Evolutionary conservation across 164 flowering plant genomes (phyloP), one percentile per base, ranked within the genome.

Genomic region (Aristolochia californica): DNA sequence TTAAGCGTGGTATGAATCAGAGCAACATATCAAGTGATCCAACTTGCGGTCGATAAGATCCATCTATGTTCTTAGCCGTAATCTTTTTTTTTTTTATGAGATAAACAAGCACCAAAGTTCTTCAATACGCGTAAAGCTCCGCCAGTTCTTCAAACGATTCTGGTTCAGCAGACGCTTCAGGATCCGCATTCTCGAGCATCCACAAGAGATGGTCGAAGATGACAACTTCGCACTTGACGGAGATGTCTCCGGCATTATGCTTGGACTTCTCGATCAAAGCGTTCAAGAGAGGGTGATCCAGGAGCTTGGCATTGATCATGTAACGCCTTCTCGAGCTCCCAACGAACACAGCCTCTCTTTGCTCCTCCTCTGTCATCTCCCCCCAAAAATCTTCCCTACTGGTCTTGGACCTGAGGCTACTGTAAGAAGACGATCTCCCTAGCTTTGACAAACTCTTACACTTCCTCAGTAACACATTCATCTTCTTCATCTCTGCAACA

Each of bases 181-280:
- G 83, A 60, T 80, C 87, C 2, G 74, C 72, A 66, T 83, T 84
- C 27, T 84, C 83, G 40, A 87, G 77, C 96, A 87, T 83, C 96
- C 96, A 87, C 62, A 87, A 47, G n/a, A 87, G 83, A 55, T 87
- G 96, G 51, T 87, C 96, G 45, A 85, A 83, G 16, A 87, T 63
- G 63, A 85, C 96, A 5, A 83, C 91, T 70, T 85, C 91, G 61
- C 96, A 85, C 28, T 70, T 78, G 25, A 83, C 78, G 15, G 66
- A 34, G 9, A 78, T 65, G 48, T 45, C 70, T 2, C 67, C 68
- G 7, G 53, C 23, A 27, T 52, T 61, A 13, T 67, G 70, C 60
- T 62, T 74, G 0, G 85, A 72, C 63, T 67, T 80, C 30, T 80
- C 72, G 11, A 84, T 73, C n/a, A 84, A 73, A 16, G 89, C 84